Percentiles rank a stretch among this genome's conserved stretches.
Conservation (phyloP, 495 filamentous ascomycete species). For the Pseudotulostoma volvatum region DNA sequence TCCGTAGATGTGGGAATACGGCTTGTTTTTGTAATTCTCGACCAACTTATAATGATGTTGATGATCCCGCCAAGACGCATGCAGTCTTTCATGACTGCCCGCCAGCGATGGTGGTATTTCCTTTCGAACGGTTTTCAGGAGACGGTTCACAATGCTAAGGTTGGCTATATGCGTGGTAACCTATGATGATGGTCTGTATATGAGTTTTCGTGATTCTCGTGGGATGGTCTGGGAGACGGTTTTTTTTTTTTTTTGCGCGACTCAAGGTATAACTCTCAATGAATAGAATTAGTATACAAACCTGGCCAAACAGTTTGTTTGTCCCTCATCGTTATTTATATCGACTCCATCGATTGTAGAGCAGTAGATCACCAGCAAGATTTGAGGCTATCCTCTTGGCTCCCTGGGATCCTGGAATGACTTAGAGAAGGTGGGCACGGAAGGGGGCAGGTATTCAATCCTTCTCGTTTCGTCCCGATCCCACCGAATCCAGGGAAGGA, state of each 20-base stretch:
- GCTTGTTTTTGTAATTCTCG: neutral
- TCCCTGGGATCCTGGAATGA: no score
- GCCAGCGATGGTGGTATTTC: slow-evolving; percentile 3
- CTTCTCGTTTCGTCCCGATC: no score
- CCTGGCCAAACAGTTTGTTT: no score
- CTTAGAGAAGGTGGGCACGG: neutral
- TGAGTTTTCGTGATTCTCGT: slow-evolving; percentile 3
- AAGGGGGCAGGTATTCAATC: no score
- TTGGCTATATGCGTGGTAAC: neutral
- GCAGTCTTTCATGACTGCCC: slow-evolving; percentile 7
- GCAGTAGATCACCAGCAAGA: no score
- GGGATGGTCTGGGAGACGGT: no score
- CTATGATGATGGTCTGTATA: neutral
- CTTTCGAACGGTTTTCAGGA: neutral
- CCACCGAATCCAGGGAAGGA: no score
- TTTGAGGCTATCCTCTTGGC: no score
- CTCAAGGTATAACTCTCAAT: neutral
- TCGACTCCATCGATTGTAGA: no score
- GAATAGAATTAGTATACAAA: neutral
- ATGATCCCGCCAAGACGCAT: slow-evolving; percentile 9
- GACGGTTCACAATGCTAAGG: neutral
- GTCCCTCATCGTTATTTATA: no score
- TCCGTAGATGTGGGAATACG: neutral
- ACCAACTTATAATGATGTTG: slow-evolving; percentile 13
- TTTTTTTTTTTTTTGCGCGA: neutral